Percentiles rank a stretch among this genome's conserved stretches.
Evolutionary conservation across 805 yeast species (phyloP).

Genomic region (Jamesozyma spencerorum): DNA sequence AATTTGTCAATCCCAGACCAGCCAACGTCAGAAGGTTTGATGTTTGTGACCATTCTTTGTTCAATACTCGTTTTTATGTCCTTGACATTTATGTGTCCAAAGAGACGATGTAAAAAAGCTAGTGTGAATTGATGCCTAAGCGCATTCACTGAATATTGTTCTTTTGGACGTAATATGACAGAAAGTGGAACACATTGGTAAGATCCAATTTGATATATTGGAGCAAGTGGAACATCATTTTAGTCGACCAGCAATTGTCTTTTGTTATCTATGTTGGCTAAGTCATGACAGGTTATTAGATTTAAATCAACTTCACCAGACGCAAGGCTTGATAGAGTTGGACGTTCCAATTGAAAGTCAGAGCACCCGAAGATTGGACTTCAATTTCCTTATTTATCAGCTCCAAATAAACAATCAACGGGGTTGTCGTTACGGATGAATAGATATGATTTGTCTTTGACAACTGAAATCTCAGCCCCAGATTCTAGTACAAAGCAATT

Average conservation of each 20-base stretch:
- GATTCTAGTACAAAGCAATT: not conserved
- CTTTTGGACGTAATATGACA: not conserved
- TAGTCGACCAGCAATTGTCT: not conserved
- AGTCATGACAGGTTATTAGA: not conserved
- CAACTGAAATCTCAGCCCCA: not conserved
- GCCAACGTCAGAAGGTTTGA: conserved; percentile 1
- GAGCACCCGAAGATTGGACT: not conserved
- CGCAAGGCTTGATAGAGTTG: not conserved
- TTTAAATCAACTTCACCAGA: not conserved
- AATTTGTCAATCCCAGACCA: conserved; percentile 33
- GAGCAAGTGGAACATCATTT: not conserved
- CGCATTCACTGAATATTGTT: not conserved
- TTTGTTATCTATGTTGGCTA: not conserved
- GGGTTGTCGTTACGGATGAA: not conserved
- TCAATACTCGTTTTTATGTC: not conserved
- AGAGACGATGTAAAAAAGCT: not conserved
- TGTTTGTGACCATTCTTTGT: not conserved
- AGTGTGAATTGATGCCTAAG: not conserved
- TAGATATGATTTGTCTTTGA: not conserved
- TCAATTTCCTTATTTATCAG: not conserved
- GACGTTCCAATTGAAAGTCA: not conserved
- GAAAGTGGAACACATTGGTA: not conserved
- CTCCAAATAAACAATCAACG: not conserved
- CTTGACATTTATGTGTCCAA: conserved; percentile 1
- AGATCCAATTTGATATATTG: not conserved